Evolutionary conservation across 257 asterid species (phyloP), one percentile per base, ranked within the genome.

Genomic region (Euphrasia confusa): DNA sequence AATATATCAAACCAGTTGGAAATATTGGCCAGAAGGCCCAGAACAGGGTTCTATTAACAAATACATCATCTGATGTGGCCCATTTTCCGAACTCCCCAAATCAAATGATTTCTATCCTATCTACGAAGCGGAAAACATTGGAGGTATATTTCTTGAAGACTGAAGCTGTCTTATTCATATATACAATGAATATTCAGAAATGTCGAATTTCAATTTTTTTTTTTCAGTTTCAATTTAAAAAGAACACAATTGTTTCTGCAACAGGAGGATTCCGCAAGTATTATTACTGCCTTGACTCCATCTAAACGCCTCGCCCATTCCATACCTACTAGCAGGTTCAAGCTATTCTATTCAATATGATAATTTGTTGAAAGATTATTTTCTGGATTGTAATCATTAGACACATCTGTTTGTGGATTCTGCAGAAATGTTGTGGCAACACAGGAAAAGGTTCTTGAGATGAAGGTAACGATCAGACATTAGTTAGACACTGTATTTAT

Each of bases 121-220:
- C 87, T 40, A 68, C 81, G 49, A 92, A 92, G 80, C 75, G 96
- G 72, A 88, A 88, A 69, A 56, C 74, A 18, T 39, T 70, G 59
- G 91, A 82, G 95, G 99, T 85, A 44, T 44, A 44, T 37, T 37
- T 37, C 11, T 37, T 37, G 42, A 37, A 37, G 7, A 50, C 5
- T 1, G 56, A 21, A 50, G 56, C 56, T 1, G 1, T 50, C 56
- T 37, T 50, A 68, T 58, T 33, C 53, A 35, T 44, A 13, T 45
- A 45, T 45, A 45, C 8, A 3, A 45, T 12, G 17, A 12, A 35
- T 49, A 13, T 54, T 63, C 21, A 61, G 54, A 21, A 21, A 21
- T 21, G n/a, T n/a, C n/a, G 40, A 52, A 30, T 47, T 48, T 30
- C 17, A 39, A n/a, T n/a, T 39, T 13, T 17, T 47, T 48, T 10